A percentile compares a stretch with the other conserved stretches of the same genome.
Evolutionary conservation across 805 yeast genomes (phyloP).

Genomic region (Ogataea nonfermentans): DNA sequence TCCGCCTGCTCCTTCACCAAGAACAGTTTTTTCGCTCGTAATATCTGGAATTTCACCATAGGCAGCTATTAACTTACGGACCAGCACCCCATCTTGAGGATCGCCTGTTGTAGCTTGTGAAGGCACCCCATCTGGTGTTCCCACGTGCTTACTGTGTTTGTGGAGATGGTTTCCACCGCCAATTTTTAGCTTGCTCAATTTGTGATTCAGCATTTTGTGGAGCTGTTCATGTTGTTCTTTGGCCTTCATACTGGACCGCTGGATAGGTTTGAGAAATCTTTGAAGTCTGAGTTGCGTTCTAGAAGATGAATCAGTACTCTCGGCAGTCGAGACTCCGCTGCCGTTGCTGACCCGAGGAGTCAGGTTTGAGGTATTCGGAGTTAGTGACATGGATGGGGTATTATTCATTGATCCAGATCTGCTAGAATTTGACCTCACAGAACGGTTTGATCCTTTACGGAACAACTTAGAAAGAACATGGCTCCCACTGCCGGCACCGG

Average conservation of each 20-base stretch:
- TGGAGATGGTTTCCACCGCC: conserved; percentile 7
- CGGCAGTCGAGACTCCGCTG: conserved; percentile 18
- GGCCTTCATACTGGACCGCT: conserved; percentile 9
- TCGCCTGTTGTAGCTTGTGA: conserved; percentile 1
- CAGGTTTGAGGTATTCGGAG: conserved; percentile 18
- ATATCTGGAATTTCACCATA: conserved; percentile 70
- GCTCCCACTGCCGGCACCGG: conserved; percentile 10
- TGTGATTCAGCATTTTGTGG: conserved; percentile 19
- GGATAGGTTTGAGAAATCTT: conserved; percentile 42
- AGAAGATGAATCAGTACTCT: conserved; percentile 17
- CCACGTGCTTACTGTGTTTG: neutral
- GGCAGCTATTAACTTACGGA: conserved; percentile 48
- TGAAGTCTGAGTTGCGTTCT: conserved; percentile 35
- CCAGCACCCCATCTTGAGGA: conserved; percentile 8
- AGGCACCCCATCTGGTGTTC: neutral
- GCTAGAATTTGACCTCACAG: conserved; percentile 10
- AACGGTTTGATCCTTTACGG: conserved; percentile 13
- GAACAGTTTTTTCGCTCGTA: conserved; percentile 32
- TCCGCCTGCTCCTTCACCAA: conserved; percentile 96
- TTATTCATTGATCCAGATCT: conserved; percentile 1
- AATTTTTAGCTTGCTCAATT: conserved; percentile 21
- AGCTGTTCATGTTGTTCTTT: conserved; percentile 22
- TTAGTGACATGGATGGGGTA: conserved; percentile 10
- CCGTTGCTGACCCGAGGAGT: conserved; percentile 18
- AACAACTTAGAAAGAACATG: conserved; percentile 18